Evolutionary conservation across 2,329 filamentous ascomycete species (phyloP).

Genomic region (Fusarium dlaminii): DNA sequence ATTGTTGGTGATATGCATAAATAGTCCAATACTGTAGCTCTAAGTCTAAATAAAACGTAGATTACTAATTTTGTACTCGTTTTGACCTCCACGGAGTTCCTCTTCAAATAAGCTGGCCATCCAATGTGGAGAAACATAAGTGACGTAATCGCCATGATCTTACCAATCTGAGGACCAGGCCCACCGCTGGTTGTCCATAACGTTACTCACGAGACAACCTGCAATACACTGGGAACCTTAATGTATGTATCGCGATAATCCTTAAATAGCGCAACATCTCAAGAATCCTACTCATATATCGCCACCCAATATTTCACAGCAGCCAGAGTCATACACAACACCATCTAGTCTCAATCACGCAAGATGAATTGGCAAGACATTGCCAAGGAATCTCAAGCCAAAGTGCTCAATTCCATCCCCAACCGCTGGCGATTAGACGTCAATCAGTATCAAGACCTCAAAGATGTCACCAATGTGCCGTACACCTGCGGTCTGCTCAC

Average conservation of each 20-base stretch:
- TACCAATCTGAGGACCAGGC: neutral
- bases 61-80: neutral
- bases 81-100: neutral
- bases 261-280: neutral
- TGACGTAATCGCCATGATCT: neutral
- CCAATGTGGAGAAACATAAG: neutral
- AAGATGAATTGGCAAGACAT: neutral
- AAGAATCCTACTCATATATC: accelerated
- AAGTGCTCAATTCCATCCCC: neutral
- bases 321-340: neutral
- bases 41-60: accelerated
- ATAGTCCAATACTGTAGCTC: neutral
- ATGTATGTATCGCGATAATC: no score
- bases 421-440: neutral
- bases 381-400: neutral
- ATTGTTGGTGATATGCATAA: neutral
- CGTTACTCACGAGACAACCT: neutral
- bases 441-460: neutral
- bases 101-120: neutral
- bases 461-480: neutral
- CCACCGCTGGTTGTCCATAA: neutral
- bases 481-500: neutral
- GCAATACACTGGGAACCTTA: neutral
- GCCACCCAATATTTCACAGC: accelerated
- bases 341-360: accelerated